Evolutionary conservation across 345 rosid genomes (phyloP), one percentile per base, ranked within the genome.

Genomic region (Gossypium australe): DNA sequence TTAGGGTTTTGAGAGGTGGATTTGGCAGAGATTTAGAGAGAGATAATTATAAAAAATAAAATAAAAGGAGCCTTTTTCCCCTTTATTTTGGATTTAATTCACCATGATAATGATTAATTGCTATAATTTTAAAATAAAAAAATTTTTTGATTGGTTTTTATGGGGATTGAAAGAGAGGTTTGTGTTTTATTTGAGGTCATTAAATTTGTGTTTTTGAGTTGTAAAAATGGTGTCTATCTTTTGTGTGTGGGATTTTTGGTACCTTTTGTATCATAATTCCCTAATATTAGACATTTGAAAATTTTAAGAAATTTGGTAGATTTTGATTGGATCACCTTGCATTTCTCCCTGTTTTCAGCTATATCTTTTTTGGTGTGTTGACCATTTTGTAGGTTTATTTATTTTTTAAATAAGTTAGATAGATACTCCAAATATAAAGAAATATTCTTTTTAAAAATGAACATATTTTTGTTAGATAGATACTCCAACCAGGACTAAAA

Each of bases 311-410:
- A 25, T 13, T 13, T 49, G 14, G 14, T 56, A 43, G 65, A 55
- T 12, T 45, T 10, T 51, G n/a, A 8, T 43, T 49, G 79, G 79
- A 13, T 60, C 27, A 10, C 55, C 79, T 70, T 76, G 64, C 70
- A 61, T 61, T 67, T 41, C 79, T 76, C 79, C 38, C 18, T n/a
- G 22, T 51, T 52, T 52, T 51, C 58, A 16, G 58, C 52, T 12
- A 12, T 34, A 4, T 34, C 4, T 34, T 13, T 45, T 45, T 45
- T 45, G 0, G 13, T 11, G 49, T 45, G 49, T 11, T 45, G 49
- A 49, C 13, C 53, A 49, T 49, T 13, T 49, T 27, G 34, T 27
- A 27, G 34, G 3, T 27, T 27, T 27, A 27, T 27, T 27, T 27
- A 27, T 27, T 27, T 27, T 27, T 27, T 0, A 27, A 27, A 4